Conservation (phyloP, 345 rosid genomes). For the Boechera divaricarpa region DNA sequence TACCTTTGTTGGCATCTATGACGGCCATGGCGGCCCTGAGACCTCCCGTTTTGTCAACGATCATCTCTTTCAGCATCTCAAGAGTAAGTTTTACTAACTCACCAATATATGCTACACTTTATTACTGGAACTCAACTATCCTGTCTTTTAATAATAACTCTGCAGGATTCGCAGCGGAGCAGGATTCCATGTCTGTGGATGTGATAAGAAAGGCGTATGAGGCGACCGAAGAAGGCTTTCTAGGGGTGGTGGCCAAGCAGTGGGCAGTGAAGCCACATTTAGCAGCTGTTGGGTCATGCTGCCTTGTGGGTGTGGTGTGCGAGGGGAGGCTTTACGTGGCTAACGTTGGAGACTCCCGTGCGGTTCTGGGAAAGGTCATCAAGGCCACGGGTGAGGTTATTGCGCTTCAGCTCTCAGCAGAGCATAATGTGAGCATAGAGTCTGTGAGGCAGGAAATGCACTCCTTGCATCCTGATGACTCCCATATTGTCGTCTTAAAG, state of each 20-base stretch:
- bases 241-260: conserved; percentile 75
- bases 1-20: conserved; percentile 85
- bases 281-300: conserved; percentile 97
- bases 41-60: conserved; percentile 86
- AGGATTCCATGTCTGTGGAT: conserved; percentile 77
- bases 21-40: conserved; percentile 98
- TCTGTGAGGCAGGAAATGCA: conserved; percentile 90
- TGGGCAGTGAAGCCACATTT: conserved; percentile 92
- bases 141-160: not conserved
- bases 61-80: conserved; percentile 87
- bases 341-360: conserved; percentile 95
- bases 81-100: conserved; percentile 55
- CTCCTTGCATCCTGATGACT: conserved; percentile 84
- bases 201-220: conserved; percentile 82
- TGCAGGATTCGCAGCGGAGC: conserved; percentile 78
- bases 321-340: conserved; percentile 80
- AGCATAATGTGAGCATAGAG: conserved; percentile 88
- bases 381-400: conserved; percentile 86
- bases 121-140: not conserved
- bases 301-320: conserved; percentile 85
- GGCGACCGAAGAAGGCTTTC: conserved; percentile 95
- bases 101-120: too few species aligned
- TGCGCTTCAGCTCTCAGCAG: conserved; percentile 86
- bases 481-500: conserved; percentile 78
- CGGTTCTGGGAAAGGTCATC: conserved; percentile 82